Evolutionary conservation across 306 rosid species (phyloP).

Genomic region (Malus fusca): DNA sequence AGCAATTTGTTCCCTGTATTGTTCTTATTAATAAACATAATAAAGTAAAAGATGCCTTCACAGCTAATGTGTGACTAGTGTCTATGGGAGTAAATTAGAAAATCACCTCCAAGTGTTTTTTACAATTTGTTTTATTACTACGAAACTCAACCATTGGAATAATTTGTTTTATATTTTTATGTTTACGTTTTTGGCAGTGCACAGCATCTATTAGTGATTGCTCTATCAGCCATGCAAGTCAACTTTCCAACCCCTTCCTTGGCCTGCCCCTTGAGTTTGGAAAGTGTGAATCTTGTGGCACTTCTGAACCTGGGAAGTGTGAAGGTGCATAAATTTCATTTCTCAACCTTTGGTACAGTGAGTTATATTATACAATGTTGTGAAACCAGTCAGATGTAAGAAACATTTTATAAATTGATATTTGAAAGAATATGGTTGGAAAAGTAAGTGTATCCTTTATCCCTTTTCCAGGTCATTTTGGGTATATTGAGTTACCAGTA

Average conservation of each 20-base stretch:
- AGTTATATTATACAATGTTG: background rate
- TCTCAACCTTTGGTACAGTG: conserved; percentile 7
- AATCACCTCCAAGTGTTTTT: background rate
- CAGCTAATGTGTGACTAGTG: background rate
- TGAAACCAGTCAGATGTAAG: background rate
- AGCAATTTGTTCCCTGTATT: background rate
- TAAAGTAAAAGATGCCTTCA: background rate
- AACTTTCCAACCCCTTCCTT: conserved; percentile 83
- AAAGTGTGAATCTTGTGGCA: conserved; percentile 88
- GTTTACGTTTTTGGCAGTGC: conserved; percentile 45
- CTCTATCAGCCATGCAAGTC: conserved; percentile 74
- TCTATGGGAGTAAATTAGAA: background rate
- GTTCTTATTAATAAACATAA: background rate
- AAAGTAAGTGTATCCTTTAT: conserved; percentile 5
- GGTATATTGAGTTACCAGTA: conserved; percentile 74
- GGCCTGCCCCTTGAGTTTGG: conserved; percentile 91
- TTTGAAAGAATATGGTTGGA: background rate
- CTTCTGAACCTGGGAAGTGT: conserved; percentile 76
- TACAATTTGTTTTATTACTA: background rate
- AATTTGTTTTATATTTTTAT: conserved; percentile 1
- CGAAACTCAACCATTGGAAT: background rate
- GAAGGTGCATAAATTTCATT: conserved; percentile 54
- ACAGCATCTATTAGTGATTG: conserved; percentile 71
- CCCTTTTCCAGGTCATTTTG: conserved; percentile 79
- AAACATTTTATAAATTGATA: background rate